Conservation (phyloP, 1,284 basidiomycete genomes). For the Cronartium ribicola region DNA sequence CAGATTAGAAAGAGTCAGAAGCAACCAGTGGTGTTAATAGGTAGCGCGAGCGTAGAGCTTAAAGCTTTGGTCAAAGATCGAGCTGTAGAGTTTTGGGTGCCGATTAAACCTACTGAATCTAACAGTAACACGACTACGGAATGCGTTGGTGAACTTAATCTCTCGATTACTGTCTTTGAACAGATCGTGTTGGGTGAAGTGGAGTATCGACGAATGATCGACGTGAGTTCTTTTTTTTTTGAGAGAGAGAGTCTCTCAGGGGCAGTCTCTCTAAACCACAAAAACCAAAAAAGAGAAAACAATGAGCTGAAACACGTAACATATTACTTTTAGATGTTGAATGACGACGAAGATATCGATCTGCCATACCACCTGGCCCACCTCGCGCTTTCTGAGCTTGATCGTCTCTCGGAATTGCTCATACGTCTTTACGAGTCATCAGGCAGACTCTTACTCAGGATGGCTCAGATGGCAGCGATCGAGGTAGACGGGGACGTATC, state of each 20-base stretch:
- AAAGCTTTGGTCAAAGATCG: conserved; percentile 18
- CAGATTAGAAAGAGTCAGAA: conserved; percentile 24
- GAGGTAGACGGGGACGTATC: conserved; percentile 43
- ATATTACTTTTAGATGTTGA: conserved; percentile 49
- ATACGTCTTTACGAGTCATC: conserved; percentile 57
- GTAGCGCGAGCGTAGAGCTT: conserved; percentile 6
- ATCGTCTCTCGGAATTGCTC: conserved; percentile 54
- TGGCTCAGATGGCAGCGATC: conserved; percentile 49
- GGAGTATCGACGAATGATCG: conserved; percentile 28
- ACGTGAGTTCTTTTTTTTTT: conserved; percentile 15
- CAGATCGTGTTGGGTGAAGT: conserved; percentile 36
- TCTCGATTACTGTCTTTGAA: conserved; percentile 32
- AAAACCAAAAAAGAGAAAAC: conserved; percentile 58
- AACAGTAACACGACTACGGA: neutral
- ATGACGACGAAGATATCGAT: conserved; percentile 42
- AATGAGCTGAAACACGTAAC: conserved; percentile 56
- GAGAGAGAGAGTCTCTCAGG: conserved; percentile 44
- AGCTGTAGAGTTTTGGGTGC: conserved; percentile 20
- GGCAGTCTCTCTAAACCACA: conserved; percentile 52
- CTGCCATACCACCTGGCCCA: conserved; percentile 60
- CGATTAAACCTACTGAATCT: neutral
- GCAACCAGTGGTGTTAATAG: conserved; percentile 15
- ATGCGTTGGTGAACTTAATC: conserved; percentile 25
- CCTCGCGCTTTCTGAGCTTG: conserved; percentile 57
- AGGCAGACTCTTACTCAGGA: conserved; percentile 53